These are phyloP conservation scores for Graphium sp. DNA, from an alignment of 2,329 filamentous ascomycete genomes.

Conservation along the genomic window DNA sequence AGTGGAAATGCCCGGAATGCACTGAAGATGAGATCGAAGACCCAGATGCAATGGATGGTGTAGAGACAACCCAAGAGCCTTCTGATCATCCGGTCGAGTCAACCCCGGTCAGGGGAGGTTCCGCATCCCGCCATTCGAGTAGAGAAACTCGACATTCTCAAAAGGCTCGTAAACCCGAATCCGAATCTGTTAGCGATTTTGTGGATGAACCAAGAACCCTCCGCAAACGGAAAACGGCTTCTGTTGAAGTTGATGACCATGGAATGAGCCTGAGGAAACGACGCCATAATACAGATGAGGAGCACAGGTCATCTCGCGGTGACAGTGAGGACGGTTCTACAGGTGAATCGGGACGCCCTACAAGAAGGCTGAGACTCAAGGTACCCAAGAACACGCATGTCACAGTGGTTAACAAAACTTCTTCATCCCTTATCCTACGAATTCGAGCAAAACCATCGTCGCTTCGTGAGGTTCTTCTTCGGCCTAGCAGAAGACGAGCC, in stretches of 20 bases:
- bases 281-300: conserved; percentile 27
- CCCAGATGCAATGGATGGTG: too few relatives aligned
- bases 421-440: conserved; percentile 33
- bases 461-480: conserved; percentile 38
- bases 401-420: conserved; percentile 9
- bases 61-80: too few relatives aligned
- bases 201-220: conserved; percentile 63
- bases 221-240: conserved; percentile 72
- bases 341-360: too few relatives aligned
- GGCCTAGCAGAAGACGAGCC: conserved; percentile 1
- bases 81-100: too few relatives aligned
- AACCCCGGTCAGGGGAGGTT: too few relatives aligned
- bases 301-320: too few relatives aligned
- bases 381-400: conserved; percentile 3
- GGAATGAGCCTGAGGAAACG: conserved; percentile 35
- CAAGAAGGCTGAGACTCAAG: conserved; percentile 4
- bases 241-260: conserved; percentile 43
- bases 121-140: too few relatives aligned
- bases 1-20: conserved; percentile 37
- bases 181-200: conserved; percentile 56
- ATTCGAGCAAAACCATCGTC: conserved; percentile 40
- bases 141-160: too few relatives aligned
- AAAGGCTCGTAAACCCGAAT: conserved; percentile 42
- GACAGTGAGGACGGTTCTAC: too few relatives aligned
- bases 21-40: conserved; percentile 9